These are phyloP conservation scores for Trichophaea hybrida DNA, from an alignment of 2,329 filamentous ascomycete genomes.

Conservation along the genomic window DNA sequence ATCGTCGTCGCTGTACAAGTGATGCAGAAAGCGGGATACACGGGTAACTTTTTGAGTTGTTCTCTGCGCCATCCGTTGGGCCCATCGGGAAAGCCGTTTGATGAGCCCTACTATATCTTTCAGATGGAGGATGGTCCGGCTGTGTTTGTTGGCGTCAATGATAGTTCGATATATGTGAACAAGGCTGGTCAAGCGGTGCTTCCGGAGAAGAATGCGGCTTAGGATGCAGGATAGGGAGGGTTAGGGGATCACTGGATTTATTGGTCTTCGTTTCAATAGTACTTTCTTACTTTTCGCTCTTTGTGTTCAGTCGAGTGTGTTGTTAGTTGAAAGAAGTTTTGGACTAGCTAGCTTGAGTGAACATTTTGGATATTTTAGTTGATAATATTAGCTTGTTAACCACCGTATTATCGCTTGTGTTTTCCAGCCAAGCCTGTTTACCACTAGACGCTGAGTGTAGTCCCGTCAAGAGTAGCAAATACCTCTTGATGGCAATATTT, in stretches of 20 bases:
- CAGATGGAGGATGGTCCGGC: neutral
- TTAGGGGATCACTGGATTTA: neutral
- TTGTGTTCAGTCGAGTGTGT: too few relatives aligned
- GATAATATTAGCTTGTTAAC: too few relatives aligned
- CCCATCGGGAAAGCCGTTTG: neutral
- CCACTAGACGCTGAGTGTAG: too few relatives aligned
- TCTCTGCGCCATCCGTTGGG: neutral
- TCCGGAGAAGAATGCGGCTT: neutral
- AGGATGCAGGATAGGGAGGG: neutral
- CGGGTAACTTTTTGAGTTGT: neutral
- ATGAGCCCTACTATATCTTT: neutral
- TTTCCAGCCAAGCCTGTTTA: too few relatives aligned
- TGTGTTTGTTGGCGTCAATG: neutral
- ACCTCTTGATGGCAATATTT: too few relatives aligned
- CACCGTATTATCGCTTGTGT: too few relatives aligned
- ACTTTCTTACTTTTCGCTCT: too few relatives aligned
- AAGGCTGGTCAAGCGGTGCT: neutral
- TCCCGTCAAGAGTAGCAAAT: too few relatives aligned
- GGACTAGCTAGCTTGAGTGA: too few relatives aligned
- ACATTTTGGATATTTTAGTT: too few relatives aligned
- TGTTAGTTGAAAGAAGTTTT: too few relatives aligned
- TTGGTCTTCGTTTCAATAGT: too few relatives aligned
- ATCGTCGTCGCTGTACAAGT: neutral
- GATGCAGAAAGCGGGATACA: neutral
- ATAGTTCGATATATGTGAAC: neutral